Base-by-base conservation (phyloP, 163 green algal genomes). In the Chlamydomonas reinhardtii region DNA sequence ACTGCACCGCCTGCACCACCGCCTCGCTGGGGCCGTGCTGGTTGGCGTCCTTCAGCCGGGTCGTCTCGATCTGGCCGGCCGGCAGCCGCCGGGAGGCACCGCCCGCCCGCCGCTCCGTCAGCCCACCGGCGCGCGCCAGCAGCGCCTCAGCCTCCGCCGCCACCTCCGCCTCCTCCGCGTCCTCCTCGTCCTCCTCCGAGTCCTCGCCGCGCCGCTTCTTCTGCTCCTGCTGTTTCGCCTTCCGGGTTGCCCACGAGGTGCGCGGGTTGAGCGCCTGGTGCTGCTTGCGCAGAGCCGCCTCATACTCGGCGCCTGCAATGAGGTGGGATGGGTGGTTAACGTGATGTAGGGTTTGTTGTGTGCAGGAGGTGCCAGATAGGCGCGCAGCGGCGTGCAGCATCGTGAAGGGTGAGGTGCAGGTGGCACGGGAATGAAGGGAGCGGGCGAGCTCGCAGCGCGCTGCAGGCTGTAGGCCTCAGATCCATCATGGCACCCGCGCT, bases 1-100 rank as follows among this genome's bases (percentile, higher is more conserved):
- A 93, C 31, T 73, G 34, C 15, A 90, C 79, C 11, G 52, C 73
- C 39, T 74, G 94, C 82, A 99, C 94, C 35, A 98, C 96, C 0
- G 92, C 89, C 62, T 95, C 89, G 78, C 79, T 92, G 14, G 93
- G 92, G 17, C 94, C 92, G 14, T 93, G 74, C 27, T 95, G 91
- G 92, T 99, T 99, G 77, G 94, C 97, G 88, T 99, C 97, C 70
- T 91, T 92, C 69, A 99, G 35, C 24, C 95, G 89, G 4, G 96
- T 96, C 0, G 91, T 88, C 90, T 98, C 94, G 22, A 99, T 77
- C 25, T 85, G 83, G 6, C 93, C 93, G 0, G 93, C 52, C 5
- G 94, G 89, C 81, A 99, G 91, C 78, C 74, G 73, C 25, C 77
- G 48, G 12, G 9, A 56, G 19, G 64, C 48, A 17, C 76, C 83